phyloP scores from a whole-genome alignment of 2,329 filamentous ascomycete species.

The Claviceps monticola region DNA sequence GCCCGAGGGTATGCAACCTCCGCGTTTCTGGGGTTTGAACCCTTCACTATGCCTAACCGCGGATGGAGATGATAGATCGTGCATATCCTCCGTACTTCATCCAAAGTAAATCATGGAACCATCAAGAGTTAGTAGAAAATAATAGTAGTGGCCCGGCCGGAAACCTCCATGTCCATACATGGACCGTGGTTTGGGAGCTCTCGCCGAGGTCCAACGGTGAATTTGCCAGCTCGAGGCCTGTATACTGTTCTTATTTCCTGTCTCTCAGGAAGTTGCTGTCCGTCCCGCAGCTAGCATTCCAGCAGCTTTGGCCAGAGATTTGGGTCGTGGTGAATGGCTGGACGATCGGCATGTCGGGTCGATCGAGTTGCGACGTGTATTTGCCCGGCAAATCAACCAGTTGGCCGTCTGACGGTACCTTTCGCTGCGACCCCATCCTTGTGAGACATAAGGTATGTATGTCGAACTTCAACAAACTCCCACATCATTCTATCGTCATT shows the following conservation, averaged over 20 bases:
- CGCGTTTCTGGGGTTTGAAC: neutral
- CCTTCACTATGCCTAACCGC: slow-evolving; percentile 13
- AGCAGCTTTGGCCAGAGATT: neutral
- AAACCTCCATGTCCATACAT: neutral
- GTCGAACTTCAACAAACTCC: neutral
- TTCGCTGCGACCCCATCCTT: neutral
- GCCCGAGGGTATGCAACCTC: neutral
- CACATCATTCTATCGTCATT: neutral
- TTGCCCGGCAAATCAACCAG: neutral
- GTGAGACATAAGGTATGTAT: neutral
- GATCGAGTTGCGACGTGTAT: neutral
- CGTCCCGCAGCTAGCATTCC: neutral
- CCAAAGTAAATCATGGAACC: neutral
- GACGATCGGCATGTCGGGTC: neutral
- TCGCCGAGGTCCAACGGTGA: slow-evolving; percentile 9
- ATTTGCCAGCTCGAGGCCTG: slow-evolving; percentile 8
- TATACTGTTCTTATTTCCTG: slow-evolving; percentile 5
- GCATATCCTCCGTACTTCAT: neutral
- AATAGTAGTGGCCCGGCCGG: slow-evolving; percentile 4
- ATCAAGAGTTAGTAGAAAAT: too few relatives aligned
- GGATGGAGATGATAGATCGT: slow-evolving; percentile 1
- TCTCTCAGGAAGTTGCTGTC: neutral
- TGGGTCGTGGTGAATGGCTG: neutral
- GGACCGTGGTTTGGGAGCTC: slow-evolving; percentile 4
- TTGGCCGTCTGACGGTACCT: neutral